Evolutionary conservation across 768 basidiomycete species (phyloP).

Genomic region (Leccinum obscurum): DNA sequence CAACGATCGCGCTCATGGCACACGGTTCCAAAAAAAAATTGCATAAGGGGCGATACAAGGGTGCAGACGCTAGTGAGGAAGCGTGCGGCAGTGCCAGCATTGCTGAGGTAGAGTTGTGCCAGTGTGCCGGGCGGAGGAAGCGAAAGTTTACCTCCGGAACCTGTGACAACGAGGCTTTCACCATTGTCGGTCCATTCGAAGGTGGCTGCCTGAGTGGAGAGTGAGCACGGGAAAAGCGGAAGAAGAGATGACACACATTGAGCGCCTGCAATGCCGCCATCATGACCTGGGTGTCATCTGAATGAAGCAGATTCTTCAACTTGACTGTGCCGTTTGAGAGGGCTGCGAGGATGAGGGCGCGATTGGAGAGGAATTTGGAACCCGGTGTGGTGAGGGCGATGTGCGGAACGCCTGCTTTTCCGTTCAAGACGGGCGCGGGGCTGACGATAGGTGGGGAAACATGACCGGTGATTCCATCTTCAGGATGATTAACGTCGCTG

Average conservation of each 20-base stretch:
- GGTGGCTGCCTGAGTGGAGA: slow-evolving; percentile 65
- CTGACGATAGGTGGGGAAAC: slow-evolving; percentile 2
- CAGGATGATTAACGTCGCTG: too few relatives aligned
- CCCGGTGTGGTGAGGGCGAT: slow-evolving; percentile 90
- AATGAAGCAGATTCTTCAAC: slow-evolving; percentile 88
- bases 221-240: not conserved
- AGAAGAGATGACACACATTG: slow-evolving; percentile 48
- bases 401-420: slow-evolving; percentile 17
- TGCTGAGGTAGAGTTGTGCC: slow-evolving; percentile 82
- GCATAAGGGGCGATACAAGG: slow-evolving; percentile 55
- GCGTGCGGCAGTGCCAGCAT: slow-evolving; percentile 96
- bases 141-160: slow-evolving; percentile 77
- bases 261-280: slow-evolving; percentile 91
- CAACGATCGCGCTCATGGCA: too few relatives aligned
- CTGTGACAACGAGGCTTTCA: slow-evolving; percentile 77
- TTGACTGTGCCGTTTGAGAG: slow-evolving; percentile 86
- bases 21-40: too few relatives aligned
- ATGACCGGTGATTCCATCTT: too few relatives aligned
- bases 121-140: slow-evolving; percentile 76
- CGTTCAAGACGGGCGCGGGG: not conserved
- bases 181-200: slow-evolving; percentile 97
- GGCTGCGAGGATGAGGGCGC: slow-evolving; percentile 90
- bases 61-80: slow-evolving; percentile 97
- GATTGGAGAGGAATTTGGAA: slow-evolving; percentile 95
- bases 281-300: slow-evolving; percentile 98